Conservation (phyloP, 2,329 filamentous ascomycete genomes). For the Zelopaecilomyces penicillatus region DNA sequence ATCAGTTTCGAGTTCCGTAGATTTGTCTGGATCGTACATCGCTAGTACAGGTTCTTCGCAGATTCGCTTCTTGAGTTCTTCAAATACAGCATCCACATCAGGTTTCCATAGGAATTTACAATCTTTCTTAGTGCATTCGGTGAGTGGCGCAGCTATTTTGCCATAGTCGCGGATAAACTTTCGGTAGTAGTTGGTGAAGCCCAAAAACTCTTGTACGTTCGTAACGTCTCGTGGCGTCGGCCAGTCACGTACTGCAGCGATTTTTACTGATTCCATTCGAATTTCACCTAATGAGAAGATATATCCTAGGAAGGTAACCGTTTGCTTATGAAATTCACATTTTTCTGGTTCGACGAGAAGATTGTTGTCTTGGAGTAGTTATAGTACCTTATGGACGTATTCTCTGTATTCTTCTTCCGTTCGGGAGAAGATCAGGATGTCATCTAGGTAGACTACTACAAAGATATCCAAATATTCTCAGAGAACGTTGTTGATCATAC, state of each 20-base stretch:
- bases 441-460: slow-evolving; percentile 13
- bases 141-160: slow-evolving; percentile 2
- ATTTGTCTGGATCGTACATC: slow-evolving; percentile 7
- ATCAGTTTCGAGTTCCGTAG: slow-evolving; percentile 11
- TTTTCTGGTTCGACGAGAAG: slow-evolving; percentile 12
- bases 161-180: neutral
- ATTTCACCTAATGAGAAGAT: slow-evolving; percentile 9
- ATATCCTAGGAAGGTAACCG: slow-evolving; percentile 10
- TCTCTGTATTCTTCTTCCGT: slow-evolving; percentile 11
- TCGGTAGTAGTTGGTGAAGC: slow-evolving; percentile 4
- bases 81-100: slow-evolving; percentile 2
- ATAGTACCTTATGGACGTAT: slow-evolving; percentile 12
- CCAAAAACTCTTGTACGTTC: slow-evolving; percentile 11
- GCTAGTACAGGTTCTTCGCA: too few relatives aligned
- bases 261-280: slow-evolving; percentile 10
- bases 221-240: slow-evolving; percentile 1
- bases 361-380: slow-evolving; percentile 9
- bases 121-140: slow-evolving; percentile 7
- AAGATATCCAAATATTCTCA: slow-evolving; percentile 11
- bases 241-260: slow-evolving; percentile 5
- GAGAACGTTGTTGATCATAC: slow-evolving; percentile 13
- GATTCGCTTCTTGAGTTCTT: slow-evolving; percentile 6
- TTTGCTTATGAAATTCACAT: slow-evolving; percentile 9
- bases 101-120: slow-evolving; percentile 1
- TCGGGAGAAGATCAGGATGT: slow-evolving; percentile 15